phyloP scores from a whole-genome alignment of 2,329 filamentous ascomycete species.

The Pseudocercospora vitis region DNA sequence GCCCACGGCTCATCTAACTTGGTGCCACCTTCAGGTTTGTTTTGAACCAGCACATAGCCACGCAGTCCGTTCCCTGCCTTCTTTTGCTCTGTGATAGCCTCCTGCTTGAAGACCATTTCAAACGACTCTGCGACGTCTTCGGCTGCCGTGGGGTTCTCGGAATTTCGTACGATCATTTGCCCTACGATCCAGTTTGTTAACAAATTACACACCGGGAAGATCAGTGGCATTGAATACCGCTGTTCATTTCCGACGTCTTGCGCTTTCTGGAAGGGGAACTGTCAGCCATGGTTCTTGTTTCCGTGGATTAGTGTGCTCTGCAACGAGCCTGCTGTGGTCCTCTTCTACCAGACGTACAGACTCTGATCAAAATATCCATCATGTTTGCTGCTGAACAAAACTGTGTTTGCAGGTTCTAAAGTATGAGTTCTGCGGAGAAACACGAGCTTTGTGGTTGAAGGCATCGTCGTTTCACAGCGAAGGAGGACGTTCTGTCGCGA shows the following conservation, averaged over 20 bases:
- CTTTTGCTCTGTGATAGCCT: background rate
- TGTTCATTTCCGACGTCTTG: background rate
- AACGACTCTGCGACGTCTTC: background rate
- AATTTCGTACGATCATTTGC: no score
- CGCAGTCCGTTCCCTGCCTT: background rate
- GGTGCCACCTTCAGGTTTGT: no score
- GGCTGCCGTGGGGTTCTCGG: background rate
- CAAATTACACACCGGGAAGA: background rate
- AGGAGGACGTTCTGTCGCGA: no score
- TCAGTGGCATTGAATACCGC: background rate
- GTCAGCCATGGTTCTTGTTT: background rate
- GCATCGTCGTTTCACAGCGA: no score
- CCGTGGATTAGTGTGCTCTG: background rate
- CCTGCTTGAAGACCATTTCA: background rate
- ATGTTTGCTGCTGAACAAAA: background rate
- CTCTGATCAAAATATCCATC: background rate
- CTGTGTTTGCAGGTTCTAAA: background rate
- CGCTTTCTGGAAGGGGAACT: background rate
- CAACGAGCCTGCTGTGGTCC: background rate
- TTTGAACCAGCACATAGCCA: background rate
- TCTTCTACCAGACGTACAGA: no score
- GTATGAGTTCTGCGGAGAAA: no score
- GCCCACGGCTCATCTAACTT: no score
- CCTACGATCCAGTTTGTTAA: background rate
- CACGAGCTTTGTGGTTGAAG: no score